A percentile compares a stretch with the other conserved stretches of the same genome.
Evolutionary conservation across 1,284 basidiomycete genomes (phyloP).

Genomic region (Fomitopsis palustris): DNA sequence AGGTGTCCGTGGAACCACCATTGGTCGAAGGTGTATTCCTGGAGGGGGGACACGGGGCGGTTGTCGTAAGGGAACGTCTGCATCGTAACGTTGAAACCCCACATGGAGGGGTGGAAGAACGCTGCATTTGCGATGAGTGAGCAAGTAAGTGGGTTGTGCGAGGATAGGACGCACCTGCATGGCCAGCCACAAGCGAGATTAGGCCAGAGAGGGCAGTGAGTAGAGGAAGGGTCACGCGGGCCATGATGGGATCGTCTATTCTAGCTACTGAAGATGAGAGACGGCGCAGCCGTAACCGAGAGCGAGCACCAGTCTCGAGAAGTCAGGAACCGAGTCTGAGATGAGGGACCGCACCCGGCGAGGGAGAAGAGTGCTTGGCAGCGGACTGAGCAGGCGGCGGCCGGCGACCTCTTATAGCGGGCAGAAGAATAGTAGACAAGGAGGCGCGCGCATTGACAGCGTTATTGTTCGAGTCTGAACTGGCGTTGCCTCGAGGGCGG

Average conservation of each 20-base stretch:
- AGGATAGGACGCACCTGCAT: conserved; percentile 6
- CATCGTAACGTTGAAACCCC: conserved; percentile 56
- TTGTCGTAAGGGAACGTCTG: conserved; percentile 47
- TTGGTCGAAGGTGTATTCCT: conserved; percentile 50
- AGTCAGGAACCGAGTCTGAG: neutral
- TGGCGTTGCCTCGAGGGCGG: neutral
- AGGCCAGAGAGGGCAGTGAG: conserved; percentile 1
- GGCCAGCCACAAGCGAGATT: conserved; percentile 2
- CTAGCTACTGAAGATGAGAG: neutral
- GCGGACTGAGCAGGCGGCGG: neutral
- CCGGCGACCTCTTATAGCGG: neutral
- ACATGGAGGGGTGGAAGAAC: conserved; percentile 36
- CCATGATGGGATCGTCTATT: neutral
- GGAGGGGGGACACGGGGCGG: conserved; percentile 30
- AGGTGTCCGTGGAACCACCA: conserved; percentile 77
- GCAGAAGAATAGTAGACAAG: conserved; percentile 1
- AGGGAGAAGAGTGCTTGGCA: neutral
- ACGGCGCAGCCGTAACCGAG: neutral
- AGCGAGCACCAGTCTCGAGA: conserved; percentile 6
- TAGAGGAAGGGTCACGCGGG: neutral
- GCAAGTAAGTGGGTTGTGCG: neutral
- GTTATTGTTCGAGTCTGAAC: neutral
- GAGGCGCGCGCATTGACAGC: neutral
- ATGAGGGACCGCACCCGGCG: neutral
- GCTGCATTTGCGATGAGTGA: conserved; percentile 20